A percentile compares a stretch with the other conserved stretches of the same genome.
Conservation (phyloP, 441 rosid genomes). For the Mallotus japonicus region DNA sequence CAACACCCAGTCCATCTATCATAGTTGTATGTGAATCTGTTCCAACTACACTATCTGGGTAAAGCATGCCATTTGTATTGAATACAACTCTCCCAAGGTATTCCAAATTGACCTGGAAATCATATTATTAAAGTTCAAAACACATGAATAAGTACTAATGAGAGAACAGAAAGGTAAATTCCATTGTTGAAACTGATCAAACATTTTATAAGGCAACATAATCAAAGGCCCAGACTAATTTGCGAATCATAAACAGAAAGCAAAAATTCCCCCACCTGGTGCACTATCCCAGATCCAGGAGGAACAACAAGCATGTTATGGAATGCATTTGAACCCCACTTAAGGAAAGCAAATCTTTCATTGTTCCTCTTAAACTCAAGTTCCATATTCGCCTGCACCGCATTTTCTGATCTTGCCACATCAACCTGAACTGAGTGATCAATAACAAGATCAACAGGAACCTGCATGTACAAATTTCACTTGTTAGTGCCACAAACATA, state of each 20-base stretch:
- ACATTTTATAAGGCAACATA: not conserved
- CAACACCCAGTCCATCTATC: constrained; percentile 99
- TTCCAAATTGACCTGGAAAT: constrained; percentile 89
- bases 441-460: constrained; percentile 97
- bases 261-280: constrained; percentile 58
- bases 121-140: constrained; percentile 17
- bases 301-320: constrained; percentile 98
- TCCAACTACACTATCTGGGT: constrained; percentile 98
- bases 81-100: constrained; percentile 97
- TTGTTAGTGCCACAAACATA: not conserved
- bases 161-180: not conserved
- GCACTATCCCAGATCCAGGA: constrained; percentile 99
- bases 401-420: constrained; percentile 92
- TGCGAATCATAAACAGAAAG: not conserved
- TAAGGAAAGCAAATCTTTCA: constrained; percentile 95
- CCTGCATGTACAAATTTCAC: constrained; percentile 42
- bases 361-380: constrained; percentile 93
- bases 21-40: constrained; percentile 99
- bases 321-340: constrained; percentile 97
- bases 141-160: not conserved
- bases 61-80: constrained; percentile 73
- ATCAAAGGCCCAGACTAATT: not conserved
- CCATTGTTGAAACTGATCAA: not conserved
- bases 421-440: constrained; percentile 99
- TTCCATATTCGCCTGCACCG: constrained; percentile 96